Evolutionary conservation across 2,329 filamentous ascomycete genomes (phyloP), one percentile per base, ranked within the genome.

Genomic region (Aspergillus felis): DNA sequence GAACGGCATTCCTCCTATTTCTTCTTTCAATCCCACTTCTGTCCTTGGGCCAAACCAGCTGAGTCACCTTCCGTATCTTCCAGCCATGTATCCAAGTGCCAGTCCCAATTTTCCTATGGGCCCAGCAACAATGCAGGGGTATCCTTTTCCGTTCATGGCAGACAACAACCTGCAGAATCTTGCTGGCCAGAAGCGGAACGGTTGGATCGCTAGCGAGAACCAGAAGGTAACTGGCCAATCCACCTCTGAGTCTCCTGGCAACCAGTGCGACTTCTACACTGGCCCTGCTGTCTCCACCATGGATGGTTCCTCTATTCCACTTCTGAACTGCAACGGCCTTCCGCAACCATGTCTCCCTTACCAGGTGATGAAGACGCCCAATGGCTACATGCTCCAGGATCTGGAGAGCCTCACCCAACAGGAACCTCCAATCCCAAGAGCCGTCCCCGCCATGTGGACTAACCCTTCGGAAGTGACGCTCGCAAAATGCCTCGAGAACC

Each of bases 401-500:
- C 68, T 92, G 53, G 86, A 91, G 56, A 83, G 83, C 22, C 76
- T 92, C 51, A 79, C 90, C 47, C 80, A 87, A 67, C 85, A 90
- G 69, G 87, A 92, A n/a, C 94, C 94, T 20, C 76, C 86, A 0
- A 89, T 99, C 61, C 94, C 94, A 22, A 84, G 85, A 61, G 93
- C 94, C 52, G 92, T 99, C 49, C 93, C 93, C 17, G 93, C 94
- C 6, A 87, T 92, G 63, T 92, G 77, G 76, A 80, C 90, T 70
- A 92, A 89, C 57, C 91, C 91, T 28, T 88, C 87, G 25, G 92
- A 93, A 57, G 90, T 96, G 82, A 92, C 90, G 46, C 84, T 97
- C 28, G 93, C 96, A 62, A 92, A 96, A 75, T 96, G 92, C 70
- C 82, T 99, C 51, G 91, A 96, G 77, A 97, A 97, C 69, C 89